A percentile compares a stretch with the other conserved stretches of the same genome.
phyloP scores from a whole-genome alignment of 805 yeast genomes.

The Jamesozyma rosinii region DNA sequence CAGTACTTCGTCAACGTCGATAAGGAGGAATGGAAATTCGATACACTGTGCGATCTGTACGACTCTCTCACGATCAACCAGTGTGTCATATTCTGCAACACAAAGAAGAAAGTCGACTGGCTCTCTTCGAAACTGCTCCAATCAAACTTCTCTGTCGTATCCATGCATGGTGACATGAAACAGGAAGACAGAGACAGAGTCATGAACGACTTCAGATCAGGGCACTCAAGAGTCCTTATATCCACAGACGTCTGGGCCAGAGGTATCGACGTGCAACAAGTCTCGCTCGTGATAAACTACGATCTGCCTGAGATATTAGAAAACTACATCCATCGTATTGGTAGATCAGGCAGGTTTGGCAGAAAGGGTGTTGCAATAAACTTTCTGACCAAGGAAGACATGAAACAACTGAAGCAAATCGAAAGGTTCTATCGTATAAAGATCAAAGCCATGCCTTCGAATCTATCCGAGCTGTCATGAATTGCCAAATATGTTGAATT shows the following conservation, averaged over 20 bases:
- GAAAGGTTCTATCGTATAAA: constrained; percentile 85
- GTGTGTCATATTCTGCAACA: constrained; percentile 96
- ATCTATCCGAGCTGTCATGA: constrained; percentile 40
- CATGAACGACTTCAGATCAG: constrained; percentile 93
- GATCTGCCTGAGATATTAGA: constrained; percentile 86
- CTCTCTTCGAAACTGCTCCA: constrained; percentile 64
- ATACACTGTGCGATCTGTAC: constrained; percentile 87
- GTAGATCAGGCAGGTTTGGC: constrained; percentile 98
- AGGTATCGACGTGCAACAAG: constrained; percentile 97
- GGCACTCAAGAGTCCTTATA: constrained; percentile 84
- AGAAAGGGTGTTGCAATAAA: constrained; percentile 97
- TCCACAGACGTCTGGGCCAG: constrained; percentile 95
- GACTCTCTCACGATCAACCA: constrained; percentile 94
- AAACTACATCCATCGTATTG: constrained; percentile 94
- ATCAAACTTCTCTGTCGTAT: constrained; percentile 80
- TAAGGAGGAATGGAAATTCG: constrained; percentile 89
- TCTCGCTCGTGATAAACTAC: constrained; percentile 87
- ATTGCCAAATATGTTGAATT: not conserved
- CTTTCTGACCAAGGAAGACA: constrained; percentile 77
- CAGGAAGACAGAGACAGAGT: constrained; percentile 89
- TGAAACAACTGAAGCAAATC: constrained; percentile 66
- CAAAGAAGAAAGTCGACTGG: constrained; percentile 88
- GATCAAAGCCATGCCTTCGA: constrained; percentile 88
- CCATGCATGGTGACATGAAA: constrained; percentile 94
- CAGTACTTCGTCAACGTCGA: constrained; percentile 88